Evolutionary conservation across 768 basidiomycete genomes (phyloP).

Genomic region (Phaffia tasmanica): DNA sequence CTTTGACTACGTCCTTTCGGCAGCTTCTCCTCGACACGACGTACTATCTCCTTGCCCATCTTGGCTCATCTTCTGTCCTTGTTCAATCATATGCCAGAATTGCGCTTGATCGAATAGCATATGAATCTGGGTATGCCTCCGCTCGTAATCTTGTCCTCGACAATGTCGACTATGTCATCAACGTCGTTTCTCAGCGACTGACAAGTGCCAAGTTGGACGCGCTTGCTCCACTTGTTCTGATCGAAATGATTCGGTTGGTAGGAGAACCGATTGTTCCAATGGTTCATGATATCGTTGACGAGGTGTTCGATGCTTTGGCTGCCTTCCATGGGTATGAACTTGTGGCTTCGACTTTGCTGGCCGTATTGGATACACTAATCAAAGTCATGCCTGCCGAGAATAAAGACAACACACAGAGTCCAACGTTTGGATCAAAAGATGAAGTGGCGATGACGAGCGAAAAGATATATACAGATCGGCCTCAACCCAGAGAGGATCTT

Average conservation of each 20-base stretch:
- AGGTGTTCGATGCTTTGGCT: slow-evolving; percentile 91
- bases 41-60: slow-evolving; percentile 75
- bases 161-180: slow-evolving; percentile 93
- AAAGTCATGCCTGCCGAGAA: slow-evolving; percentile 52
- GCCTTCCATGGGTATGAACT: slow-evolving; percentile 87
- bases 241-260: slow-evolving; percentile 71
- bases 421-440: slow-evolving; percentile 40
- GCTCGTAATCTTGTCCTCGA: slow-evolving; percentile 76
- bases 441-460: slow-evolving; percentile 22
- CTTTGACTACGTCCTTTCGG: slow-evolving; percentile 60
- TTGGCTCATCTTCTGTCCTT: slow-evolving; percentile 52
- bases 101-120: slow-evolving; percentile 58
- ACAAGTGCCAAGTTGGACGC: slow-evolving; percentile 65
- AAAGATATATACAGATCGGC: slow-evolving; percentile 9
- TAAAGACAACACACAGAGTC: neutral
- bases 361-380: slow-evolving; percentile 75
- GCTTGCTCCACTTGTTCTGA: slow-evolving; percentile 77
- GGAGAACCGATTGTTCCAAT: slow-evolving; percentile 75
- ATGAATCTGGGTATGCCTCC: slow-evolving; percentile 75
- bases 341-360: slow-evolving; percentile 74
- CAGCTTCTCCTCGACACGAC: slow-evolving; percentile 63
- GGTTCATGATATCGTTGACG: slow-evolving; percentile 89
- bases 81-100: slow-evolving; percentile 52
- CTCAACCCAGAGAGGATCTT: slow-evolving; percentile 31
- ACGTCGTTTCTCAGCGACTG: slow-evolving; percentile 73